A percentile compares a stretch with the other conserved stretches of the same genome.
These are phyloP conservation scores for Adiantum capillusveneris DNA, from an alignment of 75 land plant genomes.

Conservation along the genomic window DNA sequence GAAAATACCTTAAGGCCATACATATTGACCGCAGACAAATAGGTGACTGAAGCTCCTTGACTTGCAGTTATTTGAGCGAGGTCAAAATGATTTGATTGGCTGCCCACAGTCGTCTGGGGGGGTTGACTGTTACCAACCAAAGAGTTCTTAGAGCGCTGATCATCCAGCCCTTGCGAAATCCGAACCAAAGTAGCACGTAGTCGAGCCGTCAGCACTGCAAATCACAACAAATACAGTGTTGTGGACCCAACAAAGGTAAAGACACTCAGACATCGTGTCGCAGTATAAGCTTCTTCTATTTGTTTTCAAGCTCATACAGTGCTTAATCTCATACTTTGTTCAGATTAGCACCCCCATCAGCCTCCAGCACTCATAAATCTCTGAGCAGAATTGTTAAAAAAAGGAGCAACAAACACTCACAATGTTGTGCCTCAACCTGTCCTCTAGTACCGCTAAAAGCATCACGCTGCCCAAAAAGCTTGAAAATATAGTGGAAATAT, in stretches of 20 bases:
- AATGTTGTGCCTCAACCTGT: constrained; percentile 16
- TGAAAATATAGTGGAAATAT: constrained; percentile 64
- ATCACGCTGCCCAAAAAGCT: constrained; percentile 78
- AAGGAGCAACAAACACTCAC: too few species aligned
- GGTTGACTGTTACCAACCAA: constrained; percentile 2
- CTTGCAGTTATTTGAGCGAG: not conserved
- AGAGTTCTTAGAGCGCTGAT: constrained; percentile 53
- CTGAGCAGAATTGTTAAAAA: too few species aligned
- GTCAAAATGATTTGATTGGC: not conserved
- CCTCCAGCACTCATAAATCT: too few species aligned
- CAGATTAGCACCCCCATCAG: too few species aligned
- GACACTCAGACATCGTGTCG: not conserved
- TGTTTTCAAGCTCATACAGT: too few species aligned
- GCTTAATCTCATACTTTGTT: too few species aligned
- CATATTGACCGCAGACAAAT: constrained; percentile 33
- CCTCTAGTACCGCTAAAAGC: constrained; percentile 36
- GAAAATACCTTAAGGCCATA: constrained; percentile 73
- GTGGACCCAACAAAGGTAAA: too few species aligned
- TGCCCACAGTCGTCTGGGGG: not conserved
- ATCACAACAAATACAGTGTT: too few species aligned
- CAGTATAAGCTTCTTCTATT: too few species aligned
- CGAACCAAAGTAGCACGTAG: constrained; percentile 63
- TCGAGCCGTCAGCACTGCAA: constrained; percentile 39
- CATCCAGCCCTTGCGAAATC: constrained; percentile 65
- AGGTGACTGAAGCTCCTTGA: constrained; percentile 21